These are phyloP conservation scores for Daldinia concentrica DNA, from an alignment of 495 filamentous ascomycete genomes.

Conservation along the genomic window DNA sequence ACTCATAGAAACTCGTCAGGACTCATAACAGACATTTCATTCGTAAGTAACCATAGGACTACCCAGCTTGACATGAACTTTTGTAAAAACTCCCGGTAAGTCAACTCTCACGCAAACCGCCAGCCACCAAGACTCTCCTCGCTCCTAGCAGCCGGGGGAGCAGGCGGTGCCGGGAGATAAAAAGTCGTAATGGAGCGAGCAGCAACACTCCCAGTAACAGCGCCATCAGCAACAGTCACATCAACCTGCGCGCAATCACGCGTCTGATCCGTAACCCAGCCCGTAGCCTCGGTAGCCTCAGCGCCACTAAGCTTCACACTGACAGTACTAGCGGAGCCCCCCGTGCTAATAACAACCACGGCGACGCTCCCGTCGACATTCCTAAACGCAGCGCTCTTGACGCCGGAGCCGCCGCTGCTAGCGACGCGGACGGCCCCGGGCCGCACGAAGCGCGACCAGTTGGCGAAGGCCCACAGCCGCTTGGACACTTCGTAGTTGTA, in stretches of 20 bases:
- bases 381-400: slow-evolving; percentile 60
- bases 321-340: slow-evolving; percentile 43
- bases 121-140: slow-evolving; percentile 6
- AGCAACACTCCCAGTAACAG: slow-evolving; percentile 50
- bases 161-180: slow-evolving; percentile 39
- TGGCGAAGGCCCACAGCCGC: slow-evolving; percentile 65
- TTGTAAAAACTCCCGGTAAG: not conserved
- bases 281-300: slow-evolving; percentile 40
- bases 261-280: slow-evolving; percentile 51
- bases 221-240: slow-evolving; percentile 46
- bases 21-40: slow-evolving; percentile 8
- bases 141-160: slow-evolving; percentile 7
- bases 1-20: not conserved
- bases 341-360: slow-evolving; percentile 59
- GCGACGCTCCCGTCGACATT: slow-evolving; percentile 61
- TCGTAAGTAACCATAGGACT: not conserved
- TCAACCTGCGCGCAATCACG: slow-evolving; percentile 47
- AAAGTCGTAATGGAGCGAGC: slow-evolving; percentile 51
- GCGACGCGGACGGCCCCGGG: slow-evolving; percentile 58
- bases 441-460: slow-evolving; percentile 59
- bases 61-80: not conserved
- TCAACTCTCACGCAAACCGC: slow-evolving; percentile 15
- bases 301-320: slow-evolving; percentile 43
- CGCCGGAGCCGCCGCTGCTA: slow-evolving; percentile 43
- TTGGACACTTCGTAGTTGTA: slow-evolving; percentile 54